Base-by-base conservation (phyloP, 2,329 filamentous ascomycete species). In the Calonectria pseudoreteaudii region DNA sequence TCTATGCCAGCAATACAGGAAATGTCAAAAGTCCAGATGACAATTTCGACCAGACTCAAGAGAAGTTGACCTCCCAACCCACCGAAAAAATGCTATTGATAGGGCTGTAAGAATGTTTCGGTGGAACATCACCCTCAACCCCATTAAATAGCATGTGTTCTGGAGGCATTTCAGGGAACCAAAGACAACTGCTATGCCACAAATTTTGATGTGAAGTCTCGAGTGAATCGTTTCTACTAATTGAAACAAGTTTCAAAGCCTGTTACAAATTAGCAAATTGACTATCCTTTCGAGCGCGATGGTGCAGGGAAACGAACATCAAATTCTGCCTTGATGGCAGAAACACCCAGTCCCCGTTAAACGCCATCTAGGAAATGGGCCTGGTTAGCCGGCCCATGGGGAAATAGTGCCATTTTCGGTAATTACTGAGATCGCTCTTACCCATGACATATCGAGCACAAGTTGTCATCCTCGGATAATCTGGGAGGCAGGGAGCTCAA, bases 231-330 rank as follows among this genome's bases (percentile, higher is more conserved):
- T 75, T 28, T 0, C 73, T 71, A n/a, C 74, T 72, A 6, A 78
- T n/a, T n/a, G 73, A 71, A 64, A 74, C 50, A 1, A 78, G 50
- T 23, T 78, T 79, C 3, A 77, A 28, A 1, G 66, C 75, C 76
- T 79, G 13, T 16, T 7, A 20, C 3, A 18, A 23, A 11, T 67
- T 18, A 70, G 66, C 6, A 62, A 2, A 38, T 60, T 14, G 20
- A 8, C 13, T 49, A 56, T 36, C 8, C 6, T 18, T 9, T 13
- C 4, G 3, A 7, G 14, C 10, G 10, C 31, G 10, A 26, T 23
- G 6, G 20, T 10, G 18, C 23, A 36, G 28, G 36, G 13, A 44
- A 60, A 69, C 69, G 26, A 7, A 75, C 75, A 53, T 77, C 76
- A 30, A 77, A 75, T 31, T 76, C 74, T 34, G 72, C 76, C 23